Base-by-base conservation (phyloP, 345 rosid genomes). In the Euphorbia tirucalli region DNA sequence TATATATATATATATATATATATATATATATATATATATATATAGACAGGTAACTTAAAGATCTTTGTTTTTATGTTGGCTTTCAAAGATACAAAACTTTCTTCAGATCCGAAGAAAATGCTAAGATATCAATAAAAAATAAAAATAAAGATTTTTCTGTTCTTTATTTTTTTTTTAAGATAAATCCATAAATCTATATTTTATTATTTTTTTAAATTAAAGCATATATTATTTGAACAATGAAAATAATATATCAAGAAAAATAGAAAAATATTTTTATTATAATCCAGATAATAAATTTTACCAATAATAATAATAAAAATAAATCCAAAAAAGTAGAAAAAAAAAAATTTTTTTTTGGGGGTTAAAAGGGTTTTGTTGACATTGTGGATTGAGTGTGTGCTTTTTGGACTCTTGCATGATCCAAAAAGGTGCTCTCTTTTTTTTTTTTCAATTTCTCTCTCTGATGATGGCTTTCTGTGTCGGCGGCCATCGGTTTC, bases 21-120 rank as follows among this genome's bases (percentile, higher is more conserved):
- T n/a, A n/a, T n/a, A n/a, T n/a, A n/a, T n/a, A n/a, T n/a, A n/a
- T n/a, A n/a, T n/a, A n/a, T n/a, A n/a, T n/a, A n/a, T n/a, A n/a
- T n/a, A n/a, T 49, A 73, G 80, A 78, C 81, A 71, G 83, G 77
- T 78, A 75, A 82, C 77, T 79, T 84, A 77, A 86, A 85, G 71
- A 83, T 85, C 81, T 81, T 79, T 84, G 86, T 85, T 84, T 82
- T 82, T 79, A 85, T 80, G 86, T 84, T 85, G 85, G 85, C 86
- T 77, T 80, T 81, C 54, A 69, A 84, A 80, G 87, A 68, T 62
- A 77, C 87, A 70, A 57, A 63, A 74, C 69, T 75, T 24, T 74
- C 79, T 74, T 82, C 90, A 85, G 91, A 89, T 89, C 90, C 91
- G 85, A 84, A 87, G 82, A 79, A 84, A 86, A 82, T 74, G 88